These are phyloP conservation scores for Pseudogymnoascus sp. DNA, from an alignment of 2,329 filamentous ascomycete species.

Conservation along the genomic window DNA sequence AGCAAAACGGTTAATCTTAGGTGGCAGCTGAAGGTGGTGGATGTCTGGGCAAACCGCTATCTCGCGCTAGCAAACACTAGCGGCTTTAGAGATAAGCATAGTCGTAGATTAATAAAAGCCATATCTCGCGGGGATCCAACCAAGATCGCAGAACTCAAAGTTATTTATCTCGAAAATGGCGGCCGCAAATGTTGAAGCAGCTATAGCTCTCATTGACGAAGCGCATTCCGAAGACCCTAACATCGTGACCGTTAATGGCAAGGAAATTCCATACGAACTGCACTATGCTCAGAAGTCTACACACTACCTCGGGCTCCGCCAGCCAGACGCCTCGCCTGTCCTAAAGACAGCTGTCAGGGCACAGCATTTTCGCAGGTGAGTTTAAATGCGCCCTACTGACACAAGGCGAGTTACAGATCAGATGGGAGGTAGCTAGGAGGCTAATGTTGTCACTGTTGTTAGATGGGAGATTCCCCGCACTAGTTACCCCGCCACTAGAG, in stretches of 20 bases:
- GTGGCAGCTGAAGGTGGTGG: not conserved
- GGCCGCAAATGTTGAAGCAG: constrained; percentile 35
- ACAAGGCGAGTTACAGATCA: not conserved
- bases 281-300: constrained; percentile 78
- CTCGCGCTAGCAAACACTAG: constrained; percentile 1
- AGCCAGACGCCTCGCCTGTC: constrained; percentile 53
- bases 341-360: constrained; percentile 71
- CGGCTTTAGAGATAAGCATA: not conserved
- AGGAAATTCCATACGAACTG: constrained; percentile 61
- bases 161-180: constrained; percentile 14
- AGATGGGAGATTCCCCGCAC: constrained; percentile 72
- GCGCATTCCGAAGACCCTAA: constrained; percentile 63
- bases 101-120: not conserved
- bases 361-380: constrained; percentile 66
- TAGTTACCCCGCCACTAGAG: constrained; percentile 63
- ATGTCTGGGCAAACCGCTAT: not conserved
- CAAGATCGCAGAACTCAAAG: not conserved
- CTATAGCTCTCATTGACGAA: constrained; percentile 61
- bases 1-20: not conserved
- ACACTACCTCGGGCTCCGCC: constrained; percentile 54
- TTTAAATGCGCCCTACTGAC: not conserved
- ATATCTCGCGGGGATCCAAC: not conserved
- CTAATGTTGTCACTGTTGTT: not conserved
- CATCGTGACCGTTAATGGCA: constrained; percentile 37
- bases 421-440: not conserved